phyloP scores from a whole-genome alignment of 192 early-diverging fungal species.

The Coemansia sp. region DNA sequence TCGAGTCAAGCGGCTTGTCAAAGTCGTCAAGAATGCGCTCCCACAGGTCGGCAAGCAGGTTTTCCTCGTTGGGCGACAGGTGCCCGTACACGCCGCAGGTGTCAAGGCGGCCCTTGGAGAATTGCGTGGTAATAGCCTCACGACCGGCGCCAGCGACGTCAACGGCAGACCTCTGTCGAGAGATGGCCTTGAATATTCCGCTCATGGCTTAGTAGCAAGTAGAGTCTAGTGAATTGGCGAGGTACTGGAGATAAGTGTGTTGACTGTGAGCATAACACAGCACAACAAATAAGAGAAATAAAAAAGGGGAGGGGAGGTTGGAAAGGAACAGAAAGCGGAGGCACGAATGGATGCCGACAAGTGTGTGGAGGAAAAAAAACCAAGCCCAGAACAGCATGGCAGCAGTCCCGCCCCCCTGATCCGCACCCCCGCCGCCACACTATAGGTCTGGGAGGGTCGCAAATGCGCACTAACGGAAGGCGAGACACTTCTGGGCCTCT shows the following conservation, averaged over 20 bases:
- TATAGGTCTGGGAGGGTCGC: background rate
- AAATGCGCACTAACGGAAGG: background rate
- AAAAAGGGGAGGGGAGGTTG: background rate
- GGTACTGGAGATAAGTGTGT: background rate
- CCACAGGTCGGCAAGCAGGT: constrained; percentile 47
- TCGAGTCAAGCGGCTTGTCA: constrained; percentile 41
- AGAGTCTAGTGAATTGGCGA: too few relatives aligned
- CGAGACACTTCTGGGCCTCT: background rate
- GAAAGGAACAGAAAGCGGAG: background rate
- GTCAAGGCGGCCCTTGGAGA: constrained; percentile 45
- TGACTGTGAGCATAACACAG: background rate
- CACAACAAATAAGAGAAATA: background rate
- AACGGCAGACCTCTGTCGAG: constrained; percentile 35
- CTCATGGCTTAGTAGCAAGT: constrained; percentile 24
- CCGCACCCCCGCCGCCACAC: background rate
- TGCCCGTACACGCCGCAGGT: constrained; percentile 33
- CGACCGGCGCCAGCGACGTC: constrained; percentile 32
- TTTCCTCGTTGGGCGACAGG: constrained; percentile 40
- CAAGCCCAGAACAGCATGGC: background rate
- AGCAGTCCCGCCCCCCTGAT: background rate
- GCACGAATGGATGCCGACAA: background rate
- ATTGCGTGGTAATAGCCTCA: constrained; percentile 49
- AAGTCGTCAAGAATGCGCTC: constrained; percentile 45
- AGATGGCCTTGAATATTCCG: constrained; percentile 46
- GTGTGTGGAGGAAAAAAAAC: background rate